A percentile compares a stretch with the other conserved stretches of the same genome.
Evolutionary conservation across 1,284 basidiomycete species (phyloP).

Genomic region (Cutaneotrichosporon mucoides): DNA sequence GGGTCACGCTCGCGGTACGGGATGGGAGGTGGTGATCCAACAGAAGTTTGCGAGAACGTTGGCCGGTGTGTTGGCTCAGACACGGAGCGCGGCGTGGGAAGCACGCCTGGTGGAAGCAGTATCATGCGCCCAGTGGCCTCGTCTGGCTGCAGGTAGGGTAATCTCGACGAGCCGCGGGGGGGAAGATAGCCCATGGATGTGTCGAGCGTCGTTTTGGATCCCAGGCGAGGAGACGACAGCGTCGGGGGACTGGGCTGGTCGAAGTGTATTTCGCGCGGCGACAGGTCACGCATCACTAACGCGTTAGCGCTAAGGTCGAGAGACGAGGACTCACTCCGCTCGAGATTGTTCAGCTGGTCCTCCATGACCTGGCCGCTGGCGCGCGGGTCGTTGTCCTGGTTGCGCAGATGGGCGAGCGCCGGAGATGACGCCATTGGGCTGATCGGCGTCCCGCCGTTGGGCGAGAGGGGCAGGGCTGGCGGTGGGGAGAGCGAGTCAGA

Average conservation of each 20-base stretch:
- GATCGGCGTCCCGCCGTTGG: neutral
- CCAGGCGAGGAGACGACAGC: no score
- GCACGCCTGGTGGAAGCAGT: no score
- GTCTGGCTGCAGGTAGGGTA: constrained; percentile 17
- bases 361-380: constrained; percentile 47
- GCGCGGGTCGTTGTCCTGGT: constrained; percentile 28
- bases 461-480: neutral
- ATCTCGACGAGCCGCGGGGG: constrained; percentile 4
- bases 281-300: constrained; percentile 44
- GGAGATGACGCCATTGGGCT: neutral
- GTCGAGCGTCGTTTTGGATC: no score
- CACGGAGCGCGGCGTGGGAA: neutral
- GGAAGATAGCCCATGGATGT: constrained; percentile 6
- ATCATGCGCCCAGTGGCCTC: neutral
- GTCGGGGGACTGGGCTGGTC: constrained; percentile 8
- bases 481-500: neutral
- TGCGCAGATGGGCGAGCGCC: neutral
- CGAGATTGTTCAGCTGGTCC: constrained; percentile 45
- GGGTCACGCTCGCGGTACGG: neutral
- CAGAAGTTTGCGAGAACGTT: neutral
- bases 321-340: constrained; percentile 23
- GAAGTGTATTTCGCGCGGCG: constrained; percentile 42
- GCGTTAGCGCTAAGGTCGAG: no score
- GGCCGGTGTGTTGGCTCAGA: neutral
- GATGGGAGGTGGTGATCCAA: neutral